These are phyloP conservation scores for Neurospora sp. DNA, from an alignment of 495 filamentous ascomycete species.

Conservation along the genomic window DNA sequence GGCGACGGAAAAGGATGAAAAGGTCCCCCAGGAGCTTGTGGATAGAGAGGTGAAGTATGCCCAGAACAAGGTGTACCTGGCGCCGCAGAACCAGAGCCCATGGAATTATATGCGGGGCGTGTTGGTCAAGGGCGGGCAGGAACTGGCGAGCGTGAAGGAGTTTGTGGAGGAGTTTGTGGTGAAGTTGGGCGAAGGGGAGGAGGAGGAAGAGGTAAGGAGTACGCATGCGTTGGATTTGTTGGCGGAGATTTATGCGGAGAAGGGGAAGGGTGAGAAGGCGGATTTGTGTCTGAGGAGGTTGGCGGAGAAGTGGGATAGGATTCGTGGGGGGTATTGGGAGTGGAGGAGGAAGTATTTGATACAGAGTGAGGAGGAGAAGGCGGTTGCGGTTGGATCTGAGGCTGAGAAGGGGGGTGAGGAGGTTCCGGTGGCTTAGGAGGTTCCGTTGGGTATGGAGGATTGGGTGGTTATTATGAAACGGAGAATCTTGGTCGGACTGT, in stretches of 20 bases:
- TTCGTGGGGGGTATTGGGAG: conserved; percentile 86
- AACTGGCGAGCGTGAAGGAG: conserved; percentile 46
- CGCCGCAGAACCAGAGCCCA: conserved; percentile 86
- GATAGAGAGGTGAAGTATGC: conserved; percentile 68
- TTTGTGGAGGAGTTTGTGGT: conserved; percentile 61
- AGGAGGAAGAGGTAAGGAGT: conserved; percentile 48
- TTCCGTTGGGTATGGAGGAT: background rate
- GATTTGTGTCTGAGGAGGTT: conserved; percentile 59
- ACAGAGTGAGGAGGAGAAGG: background rate
- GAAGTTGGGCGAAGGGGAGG: conserved; percentile 31
- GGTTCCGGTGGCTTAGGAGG: background rate
- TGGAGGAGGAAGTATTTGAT: conserved; percentile 48
- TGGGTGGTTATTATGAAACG: background rate
- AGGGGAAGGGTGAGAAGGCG: conserved; percentile 47
- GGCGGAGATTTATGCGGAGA: conserved; percentile 67
- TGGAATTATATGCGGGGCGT: conserved; percentile 88
- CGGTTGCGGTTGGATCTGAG: background rate
- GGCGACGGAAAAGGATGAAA: conserved; percentile 33
- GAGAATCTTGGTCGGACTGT: background rate
- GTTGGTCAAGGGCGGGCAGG: conserved; percentile 50
- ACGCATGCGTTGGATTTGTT: conserved; percentile 86
- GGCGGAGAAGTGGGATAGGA: conserved; percentile 79
- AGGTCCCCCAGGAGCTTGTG: conserved; percentile 51
- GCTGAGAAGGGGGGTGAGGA: background rate
- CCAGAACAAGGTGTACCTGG: conserved; percentile 57